Percentiles rank a stretch among this genome's conserved stretches.
Evolutionary conservation across 306 rosid genomes (phyloP).

Genomic region (Argentina anserina): DNA sequence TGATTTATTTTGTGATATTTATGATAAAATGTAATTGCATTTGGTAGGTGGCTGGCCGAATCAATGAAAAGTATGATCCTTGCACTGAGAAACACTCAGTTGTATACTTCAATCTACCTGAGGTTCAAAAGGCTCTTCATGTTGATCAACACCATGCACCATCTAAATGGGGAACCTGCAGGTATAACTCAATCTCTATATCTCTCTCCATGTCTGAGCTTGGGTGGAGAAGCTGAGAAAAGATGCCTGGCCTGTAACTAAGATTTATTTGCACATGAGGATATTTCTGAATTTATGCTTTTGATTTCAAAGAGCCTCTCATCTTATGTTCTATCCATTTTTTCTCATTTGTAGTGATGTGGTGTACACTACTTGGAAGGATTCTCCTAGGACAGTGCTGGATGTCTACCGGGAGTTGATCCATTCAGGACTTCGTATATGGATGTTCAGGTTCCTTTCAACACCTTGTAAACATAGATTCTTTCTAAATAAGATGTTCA

Average conservation of each 20-base stretch:
- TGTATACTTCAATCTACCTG: conserved; percentile 69
- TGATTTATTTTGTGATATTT: conserved; percentile 6
- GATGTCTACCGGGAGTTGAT: conserved; percentile 65
- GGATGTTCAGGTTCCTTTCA: conserved; percentile 78
- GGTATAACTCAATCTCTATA: conserved; percentile 37
- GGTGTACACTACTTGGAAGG: conserved; percentile 52
- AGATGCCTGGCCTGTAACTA: background rate
- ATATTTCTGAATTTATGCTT: background rate
- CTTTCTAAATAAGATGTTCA: background rate
- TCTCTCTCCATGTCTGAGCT: background rate
- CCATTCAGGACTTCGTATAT: conserved; percentile 60
- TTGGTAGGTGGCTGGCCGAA: conserved; percentile 49
- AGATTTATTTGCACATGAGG: background rate
- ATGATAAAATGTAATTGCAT: conserved; percentile 25
- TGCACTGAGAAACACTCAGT: conserved; percentile 68
- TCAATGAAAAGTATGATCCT: conserved; percentile 70
- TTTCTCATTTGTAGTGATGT: conserved; percentile 35
- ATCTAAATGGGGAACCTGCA: conserved; percentile 72
- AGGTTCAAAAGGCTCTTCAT: conserved; percentile 72
- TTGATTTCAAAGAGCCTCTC: background rate
- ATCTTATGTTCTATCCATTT: background rate
- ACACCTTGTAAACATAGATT: background rate
- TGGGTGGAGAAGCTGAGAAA: background rate
- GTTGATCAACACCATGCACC: conserved; percentile 59
- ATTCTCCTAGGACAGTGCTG: conserved; percentile 71